Conservation (phyloP, 768 basidiomycete genomes). For the Postia placenta region DNA sequence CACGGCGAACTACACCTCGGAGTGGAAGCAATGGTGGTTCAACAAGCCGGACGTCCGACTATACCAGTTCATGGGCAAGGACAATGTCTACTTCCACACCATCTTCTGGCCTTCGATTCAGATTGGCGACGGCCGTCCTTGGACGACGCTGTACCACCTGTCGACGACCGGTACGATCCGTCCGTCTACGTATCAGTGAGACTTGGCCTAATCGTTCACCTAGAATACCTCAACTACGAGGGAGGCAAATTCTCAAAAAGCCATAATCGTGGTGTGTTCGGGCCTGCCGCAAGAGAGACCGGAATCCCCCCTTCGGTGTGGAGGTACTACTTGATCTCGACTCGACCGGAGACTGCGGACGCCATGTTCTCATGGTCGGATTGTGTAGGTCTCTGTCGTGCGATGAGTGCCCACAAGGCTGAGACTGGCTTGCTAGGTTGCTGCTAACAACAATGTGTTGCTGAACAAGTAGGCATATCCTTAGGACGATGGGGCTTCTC, state of each 20-base stretch:
- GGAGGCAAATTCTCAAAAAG: slow-evolving; percentile 99
- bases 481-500: neutral
- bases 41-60: slow-evolving; percentile 83
- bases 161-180: slow-evolving; percentile 78
- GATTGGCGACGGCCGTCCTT: slow-evolving; percentile 82
- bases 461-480: slow-evolving; percentile 72
- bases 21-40: slow-evolving; percentile 98
- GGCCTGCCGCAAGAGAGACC: slow-evolving; percentile 88
- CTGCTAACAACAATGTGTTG: slow-evolving; percentile 88
- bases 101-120: slow-evolving; percentile 90
- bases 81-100: slow-evolving; percentile 98
- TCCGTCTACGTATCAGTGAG: neutral
- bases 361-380: slow-evolving; percentile 97
- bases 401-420: neutral
- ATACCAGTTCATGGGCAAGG: slow-evolving; percentile 99
- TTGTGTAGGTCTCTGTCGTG: slow-evolving; percentile 43
- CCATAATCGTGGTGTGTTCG: slow-evolving; percentile 94
- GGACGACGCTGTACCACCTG: slow-evolving; percentile 92
- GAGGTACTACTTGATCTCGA: slow-evolving; percentile 92
- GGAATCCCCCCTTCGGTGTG: slow-evolving; percentile 92
- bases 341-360: slow-evolving; percentile 90
- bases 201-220: neutral
- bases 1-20: slow-evolving; percentile 88
- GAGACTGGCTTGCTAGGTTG: slow-evolving; percentile 43
- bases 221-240: slow-evolving; percentile 97